Evolutionary conservation across 768 basidiomycete species (phyloP).

Genomic region (Boletus barrowsii): DNA sequence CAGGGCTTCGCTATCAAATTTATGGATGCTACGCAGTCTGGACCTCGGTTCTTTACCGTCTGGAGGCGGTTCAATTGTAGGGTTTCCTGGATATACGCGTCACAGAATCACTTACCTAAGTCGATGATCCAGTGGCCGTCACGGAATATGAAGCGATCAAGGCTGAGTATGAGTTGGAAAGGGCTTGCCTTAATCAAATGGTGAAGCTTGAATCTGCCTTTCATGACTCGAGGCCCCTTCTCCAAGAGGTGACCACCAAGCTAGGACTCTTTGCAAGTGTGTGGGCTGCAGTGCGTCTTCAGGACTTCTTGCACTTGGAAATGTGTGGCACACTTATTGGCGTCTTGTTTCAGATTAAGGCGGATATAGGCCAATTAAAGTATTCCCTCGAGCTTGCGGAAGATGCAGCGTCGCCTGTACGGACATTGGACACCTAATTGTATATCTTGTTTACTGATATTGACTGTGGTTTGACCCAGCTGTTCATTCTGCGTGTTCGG

Average conservation of each 20-base stretch:
- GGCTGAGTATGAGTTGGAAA: constrained; percentile 11
- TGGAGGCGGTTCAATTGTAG: constrained; percentile 6
- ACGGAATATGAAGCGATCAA: constrained; percentile 4
- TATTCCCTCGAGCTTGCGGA: constrained; percentile 6
- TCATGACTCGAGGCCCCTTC: constrained; percentile 11
- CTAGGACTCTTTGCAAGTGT: constrained; percentile 19
- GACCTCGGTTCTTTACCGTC: constrained; percentile 3
- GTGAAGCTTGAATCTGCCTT: constrained; percentile 11
- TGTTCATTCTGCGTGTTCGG: constrained; percentile 16
- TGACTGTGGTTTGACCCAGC: background rate
- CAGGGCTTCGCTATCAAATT: constrained; percentile 8
- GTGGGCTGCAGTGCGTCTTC: constrained; percentile 17
- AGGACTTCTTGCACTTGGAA: background rate
- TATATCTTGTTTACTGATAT: too few species aligned
- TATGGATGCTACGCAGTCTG: background rate
- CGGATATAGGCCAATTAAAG: constrained; percentile 14
- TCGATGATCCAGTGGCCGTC: constrained; percentile 6
- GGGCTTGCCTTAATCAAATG: constrained; percentile 14
- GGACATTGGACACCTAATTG: background rate
- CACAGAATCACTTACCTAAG: background rate
- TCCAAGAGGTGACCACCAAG: constrained; percentile 18
- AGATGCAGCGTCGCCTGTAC: constrained; percentile 14
- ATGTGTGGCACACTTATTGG: background rate
- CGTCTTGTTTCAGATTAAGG: constrained; percentile 12
- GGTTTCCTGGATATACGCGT: background rate